These are phyloP conservation scores for Colletotrichum simmondsii DNA, from an alignment of 2,329 filamentous ascomycete genomes.

Conservation along the genomic window DNA sequence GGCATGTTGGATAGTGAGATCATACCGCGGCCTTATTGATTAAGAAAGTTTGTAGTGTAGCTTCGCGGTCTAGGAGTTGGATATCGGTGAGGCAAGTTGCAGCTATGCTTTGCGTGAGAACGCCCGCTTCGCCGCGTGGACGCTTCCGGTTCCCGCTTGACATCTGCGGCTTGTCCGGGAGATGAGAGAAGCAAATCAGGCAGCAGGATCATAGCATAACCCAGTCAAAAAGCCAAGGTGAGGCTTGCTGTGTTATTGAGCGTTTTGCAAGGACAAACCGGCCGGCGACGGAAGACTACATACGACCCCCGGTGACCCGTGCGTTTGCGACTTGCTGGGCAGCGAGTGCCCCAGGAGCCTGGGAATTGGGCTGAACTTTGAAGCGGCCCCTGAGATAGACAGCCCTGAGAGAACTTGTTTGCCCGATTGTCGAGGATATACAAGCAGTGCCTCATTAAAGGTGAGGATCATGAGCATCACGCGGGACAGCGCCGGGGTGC, in stretches of 20 bases:
- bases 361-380: slow-evolving; percentile 14
- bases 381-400: not conserved
- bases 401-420: not conserved
- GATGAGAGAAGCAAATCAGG: not conserved
- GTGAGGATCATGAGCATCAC: slow-evolving; percentile 4
- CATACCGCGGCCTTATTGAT: not conserved
- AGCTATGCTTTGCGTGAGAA: not conserved
- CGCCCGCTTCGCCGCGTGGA: slow-evolving; percentile 13
- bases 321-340: slow-evolving; percentile 7
- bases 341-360: slow-evolving; percentile 10
- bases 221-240: slow-evolving; percentile 3
- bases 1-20: slow-evolving; percentile 18
- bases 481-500: slow-evolving; percentile 15
- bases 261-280: slow-evolving; percentile 17
- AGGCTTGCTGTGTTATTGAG: slow-evolving; percentile 11
- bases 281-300: slow-evolving; percentile 7
- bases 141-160: slow-evolving; percentile 16
- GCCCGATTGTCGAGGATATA: not conserved
- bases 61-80: not conserved
- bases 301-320: slow-evolving; percentile 12
- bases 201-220: slow-evolving; percentile 5
- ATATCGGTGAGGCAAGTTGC: slow-evolving; percentile 1
- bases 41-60: slow-evolving; percentile 8
- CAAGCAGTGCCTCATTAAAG: not conserved
- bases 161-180: not conserved